These are phyloP conservation scores for Fusarium setosum DNA, from an alignment of 2,329 filamentous ascomycete genomes.

Conservation along the genomic window DNA sequence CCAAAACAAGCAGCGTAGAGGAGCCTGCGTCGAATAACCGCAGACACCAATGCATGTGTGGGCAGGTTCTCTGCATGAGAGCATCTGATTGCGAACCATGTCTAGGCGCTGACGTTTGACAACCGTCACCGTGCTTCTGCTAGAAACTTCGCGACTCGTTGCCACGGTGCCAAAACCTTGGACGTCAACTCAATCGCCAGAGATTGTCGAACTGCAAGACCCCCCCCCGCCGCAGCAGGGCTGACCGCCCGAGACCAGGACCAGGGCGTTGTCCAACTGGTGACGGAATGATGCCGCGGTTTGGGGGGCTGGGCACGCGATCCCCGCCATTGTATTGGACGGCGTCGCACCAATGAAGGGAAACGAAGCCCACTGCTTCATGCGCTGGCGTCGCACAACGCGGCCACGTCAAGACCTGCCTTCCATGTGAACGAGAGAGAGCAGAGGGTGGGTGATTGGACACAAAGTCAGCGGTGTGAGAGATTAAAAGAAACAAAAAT, in stretches of 20 bases:
- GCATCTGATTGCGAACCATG: no score
- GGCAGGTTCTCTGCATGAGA: no score
- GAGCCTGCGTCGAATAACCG: no score
- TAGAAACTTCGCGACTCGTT: conserved; percentile 8
- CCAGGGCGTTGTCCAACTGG: conserved; percentile 3
- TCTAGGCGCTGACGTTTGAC: background rate
- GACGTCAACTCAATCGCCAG: conserved; percentile 20
- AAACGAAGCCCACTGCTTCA: background rate
- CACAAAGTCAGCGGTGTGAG: conserved; percentile 18
- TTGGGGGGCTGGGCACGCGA: conserved; percentile 8
- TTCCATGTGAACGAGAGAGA: background rate
- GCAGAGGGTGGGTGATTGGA: conserved; percentile 1
- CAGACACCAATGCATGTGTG: no score
- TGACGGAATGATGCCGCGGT: conserved; percentile 30
- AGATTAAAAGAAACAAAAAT: background rate
- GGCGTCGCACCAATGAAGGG: conserved; percentile 14
- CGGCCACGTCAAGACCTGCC: conserved; percentile 29
- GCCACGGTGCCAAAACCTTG: conserved; percentile 22
- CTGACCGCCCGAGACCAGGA: conserved; percentile 23
- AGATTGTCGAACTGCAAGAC: conserved; percentile 1
- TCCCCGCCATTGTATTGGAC: conserved; percentile 5
- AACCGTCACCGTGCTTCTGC: background rate
- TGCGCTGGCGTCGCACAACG: conserved; percentile 27
- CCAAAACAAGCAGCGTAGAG: no score
- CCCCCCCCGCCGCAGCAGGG: conserved; percentile 23